Conservation (phyloP, 2,329 filamentous ascomycete genomes). For the Neocucurbitaria cava region DNA sequence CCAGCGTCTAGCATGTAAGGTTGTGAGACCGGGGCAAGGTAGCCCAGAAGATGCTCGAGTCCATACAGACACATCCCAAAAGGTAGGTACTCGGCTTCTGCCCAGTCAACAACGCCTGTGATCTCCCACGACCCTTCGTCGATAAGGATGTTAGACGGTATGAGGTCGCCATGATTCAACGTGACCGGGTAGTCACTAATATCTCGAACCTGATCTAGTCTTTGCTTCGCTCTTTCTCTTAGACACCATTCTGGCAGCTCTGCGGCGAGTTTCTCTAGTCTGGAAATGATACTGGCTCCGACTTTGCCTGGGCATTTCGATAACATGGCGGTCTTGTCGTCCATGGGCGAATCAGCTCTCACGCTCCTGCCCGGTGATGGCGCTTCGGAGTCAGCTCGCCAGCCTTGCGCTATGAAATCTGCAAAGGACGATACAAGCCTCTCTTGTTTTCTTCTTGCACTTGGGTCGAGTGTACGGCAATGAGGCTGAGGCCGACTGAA, state of each 20-base stretch:
- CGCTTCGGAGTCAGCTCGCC: conserved; percentile 7
- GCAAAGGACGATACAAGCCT: conserved; percentile 40
- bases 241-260: conserved; percentile 34
- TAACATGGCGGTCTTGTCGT: conserved; percentile 10
- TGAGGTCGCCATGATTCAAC: conserved; percentile 67
- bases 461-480: neutral
- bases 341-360: conserved; percentile 29
- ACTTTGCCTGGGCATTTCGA: conserved; percentile 37
- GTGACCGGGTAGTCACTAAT: conserved; percentile 59
- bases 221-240: conserved; percentile 20
- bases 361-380: neutral
- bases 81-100: conserved; percentile 66
- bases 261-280: conserved; percentile 31
- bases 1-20: neutral
- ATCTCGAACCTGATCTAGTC: conserved; percentile 51
- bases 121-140: conserved; percentile 54
- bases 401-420: conserved; percentile 32
- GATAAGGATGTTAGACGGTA: conserved; percentile 65
- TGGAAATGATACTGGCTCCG: conserved; percentile 31
- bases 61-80: conserved; percentile 68
- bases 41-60: conserved; percentile 65
- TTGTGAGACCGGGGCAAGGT: conserved; percentile 35
- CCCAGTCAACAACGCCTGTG: conserved; percentile 68
- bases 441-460: conserved; percentile 17
- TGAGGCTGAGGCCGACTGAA: conserved; percentile 22